Conservation (phyloP, 345 rosid species). For the Pugionium dolabratum region DNA sequence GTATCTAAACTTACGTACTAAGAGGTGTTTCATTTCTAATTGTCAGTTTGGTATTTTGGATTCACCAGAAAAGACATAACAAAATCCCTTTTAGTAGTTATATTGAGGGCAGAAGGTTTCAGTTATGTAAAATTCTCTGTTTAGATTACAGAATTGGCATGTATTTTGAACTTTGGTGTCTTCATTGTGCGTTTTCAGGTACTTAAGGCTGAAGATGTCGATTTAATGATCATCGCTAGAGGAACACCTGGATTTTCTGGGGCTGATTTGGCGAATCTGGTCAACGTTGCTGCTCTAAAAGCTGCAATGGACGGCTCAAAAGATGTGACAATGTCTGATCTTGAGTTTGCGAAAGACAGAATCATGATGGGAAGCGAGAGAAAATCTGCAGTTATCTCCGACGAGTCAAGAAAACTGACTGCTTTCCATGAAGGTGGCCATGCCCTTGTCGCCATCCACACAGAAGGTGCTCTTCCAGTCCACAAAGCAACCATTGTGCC, state of each 20-base stretch:
- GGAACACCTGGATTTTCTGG: slow-evolving; percentile 98
- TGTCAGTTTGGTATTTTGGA: too few species aligned
- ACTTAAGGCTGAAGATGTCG: slow-evolving; percentile 86
- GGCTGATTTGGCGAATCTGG: slow-evolving; percentile 90
- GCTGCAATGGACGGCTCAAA: slow-evolving; percentile 97
- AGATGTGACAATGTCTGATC: slow-evolving; percentile 84
- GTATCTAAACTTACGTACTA: too few species aligned
- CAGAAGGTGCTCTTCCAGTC: slow-evolving; percentile 91
- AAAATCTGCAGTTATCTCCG: slow-evolving; percentile 89
- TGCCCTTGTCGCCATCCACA: slow-evolving; percentile 90
- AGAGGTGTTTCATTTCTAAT: too few species aligned
- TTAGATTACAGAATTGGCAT: background rate
- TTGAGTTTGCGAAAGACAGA: slow-evolving; percentile 91
- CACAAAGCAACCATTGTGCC: slow-evolving; percentile 98
- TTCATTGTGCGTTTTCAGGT: slow-evolving; percentile 52
- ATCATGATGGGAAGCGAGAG: slow-evolving; percentile 99
- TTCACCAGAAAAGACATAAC: too few species aligned
- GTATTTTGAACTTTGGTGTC: background rate
- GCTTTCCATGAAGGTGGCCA: slow-evolving; percentile 99
- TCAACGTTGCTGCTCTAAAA: slow-evolving; percentile 88
- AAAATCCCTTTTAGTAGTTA: background rate
- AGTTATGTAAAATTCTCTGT: background rate
- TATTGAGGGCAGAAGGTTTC: background rate
- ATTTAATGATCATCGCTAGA: slow-evolving; percentile 90
- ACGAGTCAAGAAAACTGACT: slow-evolving; percentile 67